Percentiles rank a stretch among this genome's conserved stretches.
These are phyloP conservation scores for Perkinsus marinus DNA, from an alignment of 169 alveolate species.

Conservation along the genomic window DNA sequence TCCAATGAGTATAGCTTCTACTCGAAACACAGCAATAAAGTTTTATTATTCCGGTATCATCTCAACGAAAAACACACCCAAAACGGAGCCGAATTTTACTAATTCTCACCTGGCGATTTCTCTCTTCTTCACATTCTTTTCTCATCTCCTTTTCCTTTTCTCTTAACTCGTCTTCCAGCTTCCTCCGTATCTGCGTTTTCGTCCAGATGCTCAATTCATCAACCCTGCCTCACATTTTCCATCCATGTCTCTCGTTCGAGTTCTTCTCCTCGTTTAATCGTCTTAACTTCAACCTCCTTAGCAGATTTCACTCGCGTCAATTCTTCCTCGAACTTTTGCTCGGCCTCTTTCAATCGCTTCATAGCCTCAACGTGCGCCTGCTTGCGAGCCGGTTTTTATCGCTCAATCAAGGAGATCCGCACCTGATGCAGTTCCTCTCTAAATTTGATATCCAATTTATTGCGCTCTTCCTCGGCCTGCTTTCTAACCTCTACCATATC, in stretches of 20 bases:
- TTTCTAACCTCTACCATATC: neutral
- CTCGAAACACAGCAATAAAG: too few relatives aligned
- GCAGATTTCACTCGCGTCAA: neutral
- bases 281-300: neutral
- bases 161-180: neutral
- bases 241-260: neutral
- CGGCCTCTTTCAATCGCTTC: neutral
- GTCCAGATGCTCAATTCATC: neutral
- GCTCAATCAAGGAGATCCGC: too few relatives aligned
- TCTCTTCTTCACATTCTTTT: neutral
- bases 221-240: neutral
- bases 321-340: neutral
- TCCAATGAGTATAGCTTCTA: too few relatives aligned
- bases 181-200: neutral
- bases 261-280: neutral
- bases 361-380: neutral
- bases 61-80: too few relatives aligned
- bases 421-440: neutral
- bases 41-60: too few relatives aligned
- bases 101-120: neutral
- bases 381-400: neutral
- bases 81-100: too few relatives aligned
- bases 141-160: neutral
- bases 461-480: neutral
- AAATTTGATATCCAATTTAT: neutral